phyloP scores from a whole-genome alignment of 192 early-diverging fungal genomes.

The Allomyces javanicus region DNA sequence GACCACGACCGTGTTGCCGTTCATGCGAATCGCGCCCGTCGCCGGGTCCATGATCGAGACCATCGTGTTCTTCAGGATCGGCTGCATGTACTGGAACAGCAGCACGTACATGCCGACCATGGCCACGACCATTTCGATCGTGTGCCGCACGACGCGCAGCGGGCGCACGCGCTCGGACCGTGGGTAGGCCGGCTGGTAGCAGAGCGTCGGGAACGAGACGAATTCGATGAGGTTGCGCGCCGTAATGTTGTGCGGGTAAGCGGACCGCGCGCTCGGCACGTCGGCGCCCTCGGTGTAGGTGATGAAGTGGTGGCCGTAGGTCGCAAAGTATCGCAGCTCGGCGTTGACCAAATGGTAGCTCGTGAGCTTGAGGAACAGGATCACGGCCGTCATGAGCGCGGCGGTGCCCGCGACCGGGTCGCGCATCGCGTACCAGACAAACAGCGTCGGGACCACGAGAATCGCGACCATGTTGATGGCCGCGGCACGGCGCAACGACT shows the following conservation, averaged over 20 bases:
- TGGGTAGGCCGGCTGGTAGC: conserved; percentile 74
- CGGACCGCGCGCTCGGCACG: conserved; percentile 11
- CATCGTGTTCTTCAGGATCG: conserved; percentile 57
- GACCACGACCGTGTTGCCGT: conserved; percentile 37
- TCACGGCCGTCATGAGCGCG: conserved; percentile 33
- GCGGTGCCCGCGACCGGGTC: conserved; percentile 46
- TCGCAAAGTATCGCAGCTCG: conserved; percentile 38
- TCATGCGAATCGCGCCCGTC: conserved; percentile 5
- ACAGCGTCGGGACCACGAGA: conserved; percentile 35
- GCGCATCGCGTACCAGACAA: conserved; percentile 45
- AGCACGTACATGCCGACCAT: conserved; percentile 59
- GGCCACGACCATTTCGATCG: conserved; percentile 44
- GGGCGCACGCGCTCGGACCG: conserved; percentile 39
- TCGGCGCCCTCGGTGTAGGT: conserved; percentile 22
- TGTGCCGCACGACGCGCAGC: conserved; percentile 59
- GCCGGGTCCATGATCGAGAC: conserved; percentile 14
- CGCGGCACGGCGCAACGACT: conserved; percentile 13
- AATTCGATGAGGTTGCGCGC: conserved; percentile 47
- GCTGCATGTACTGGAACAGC: conserved; percentile 56
- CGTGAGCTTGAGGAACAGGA: conserved; percentile 63
- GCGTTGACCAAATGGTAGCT: conserved; percentile 60
- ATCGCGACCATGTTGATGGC: conserved; percentile 28
- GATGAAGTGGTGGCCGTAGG: conserved; percentile 19
- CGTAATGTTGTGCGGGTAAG: conserved; percentile 57
- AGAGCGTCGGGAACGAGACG: conserved; percentile 60